Percentiles rank a stretch among this genome's conserved stretches.
Evolutionary conservation across 805 yeast genomes (phyloP).

Genomic region (Tetrapisispora phaffii): DNA sequence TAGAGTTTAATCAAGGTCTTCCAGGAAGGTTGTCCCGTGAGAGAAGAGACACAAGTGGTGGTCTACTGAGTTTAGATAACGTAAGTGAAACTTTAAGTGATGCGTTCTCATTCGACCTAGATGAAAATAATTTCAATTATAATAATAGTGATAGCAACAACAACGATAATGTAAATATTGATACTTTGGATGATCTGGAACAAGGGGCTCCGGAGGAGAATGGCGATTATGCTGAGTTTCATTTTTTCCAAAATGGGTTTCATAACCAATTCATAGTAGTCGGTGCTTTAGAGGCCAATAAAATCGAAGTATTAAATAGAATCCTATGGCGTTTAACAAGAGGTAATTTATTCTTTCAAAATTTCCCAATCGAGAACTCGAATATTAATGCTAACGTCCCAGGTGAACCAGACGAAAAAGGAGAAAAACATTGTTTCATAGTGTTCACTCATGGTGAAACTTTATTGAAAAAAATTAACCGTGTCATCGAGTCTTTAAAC

Average conservation of each 20-base stretch:
- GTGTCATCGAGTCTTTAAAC: slow-evolving; percentile 83
- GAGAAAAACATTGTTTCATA: slow-evolving; percentile 74
- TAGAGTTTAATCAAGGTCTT: slow-evolving; percentile 32
- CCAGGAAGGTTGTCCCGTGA: slow-evolving; percentile 20
- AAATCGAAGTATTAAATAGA: slow-evolving; percentile 61
- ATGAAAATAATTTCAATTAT: slow-evolving; percentile 5
- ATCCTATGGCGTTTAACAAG: slow-evolving; percentile 88
- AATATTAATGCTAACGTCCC: slow-evolving; percentile 31
- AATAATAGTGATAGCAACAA: slow-evolving; percentile 4
- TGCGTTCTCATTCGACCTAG: slow-evolving; percentile 17
- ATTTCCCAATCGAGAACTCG: slow-evolving; percentile 61
- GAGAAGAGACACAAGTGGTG: slow-evolving; percentile 16
- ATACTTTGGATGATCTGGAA: slow-evolving; percentile 1
- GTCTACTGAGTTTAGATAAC: slow-evolving; percentile 3
- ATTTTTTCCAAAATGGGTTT: slow-evolving; percentile 32
- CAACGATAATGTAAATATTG: not conserved
- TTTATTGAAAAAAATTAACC: slow-evolving; percentile 60
- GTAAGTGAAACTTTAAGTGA: slow-evolving; percentile 21
- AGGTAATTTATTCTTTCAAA: slow-evolving; percentile 77
- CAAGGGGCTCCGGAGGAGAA: no score
- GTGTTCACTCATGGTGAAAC: slow-evolving; percentile 86
- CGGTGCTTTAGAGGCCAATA: slow-evolving; percentile 72
- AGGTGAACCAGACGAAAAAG: slow-evolving; percentile 40
- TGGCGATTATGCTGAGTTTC: slow-evolving; percentile 23
- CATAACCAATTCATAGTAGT: slow-evolving; percentile 34